These are phyloP conservation scores for Oropetium thomaeum DNA, from an alignment of 176 grass and related monocot genomes.

Conservation along the genomic window DNA sequence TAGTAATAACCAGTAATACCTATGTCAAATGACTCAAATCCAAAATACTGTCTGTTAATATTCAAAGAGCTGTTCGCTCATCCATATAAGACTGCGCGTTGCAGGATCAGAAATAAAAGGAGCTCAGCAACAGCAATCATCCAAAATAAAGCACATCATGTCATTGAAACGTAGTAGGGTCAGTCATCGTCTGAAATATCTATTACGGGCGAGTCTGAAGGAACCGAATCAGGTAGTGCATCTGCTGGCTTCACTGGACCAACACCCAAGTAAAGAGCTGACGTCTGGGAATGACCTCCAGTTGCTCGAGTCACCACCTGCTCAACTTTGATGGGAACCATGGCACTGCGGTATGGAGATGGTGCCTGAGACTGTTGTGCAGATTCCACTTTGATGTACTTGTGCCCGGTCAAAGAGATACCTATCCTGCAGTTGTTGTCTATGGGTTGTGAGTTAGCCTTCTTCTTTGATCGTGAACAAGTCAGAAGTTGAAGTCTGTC, in stretches of 20 bases:
- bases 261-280: slow-evolving; percentile 9
- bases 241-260: slow-evolving; percentile 23
- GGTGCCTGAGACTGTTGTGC: not conserved
- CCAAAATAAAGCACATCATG: not conserved
- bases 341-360: not conserved
- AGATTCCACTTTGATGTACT: not conserved
- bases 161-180: not conserved
- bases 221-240: not conserved
- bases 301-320: not conserved
- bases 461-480: slow-evolving; percentile 36
- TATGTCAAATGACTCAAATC: no score
- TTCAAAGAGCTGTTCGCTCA: not conserved
- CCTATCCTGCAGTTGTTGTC: not conserved
- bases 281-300: not conserved
- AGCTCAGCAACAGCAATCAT: not conserved
- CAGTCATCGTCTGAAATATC: slow-evolving; percentile 53
- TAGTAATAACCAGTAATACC: no score
- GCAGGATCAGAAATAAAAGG: not conserved
- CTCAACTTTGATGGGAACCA: not conserved
- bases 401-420: not conserved
- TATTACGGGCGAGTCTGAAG: slow-evolving; percentile 17
- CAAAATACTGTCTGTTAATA: not conserved
- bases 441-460: not conserved
- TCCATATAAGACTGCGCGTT: not conserved
- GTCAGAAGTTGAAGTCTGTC: not conserved